phyloP scores from a whole-genome alignment of 2,329 filamentous ascomycete species.

The Arachnomyces sp. region DNA sequence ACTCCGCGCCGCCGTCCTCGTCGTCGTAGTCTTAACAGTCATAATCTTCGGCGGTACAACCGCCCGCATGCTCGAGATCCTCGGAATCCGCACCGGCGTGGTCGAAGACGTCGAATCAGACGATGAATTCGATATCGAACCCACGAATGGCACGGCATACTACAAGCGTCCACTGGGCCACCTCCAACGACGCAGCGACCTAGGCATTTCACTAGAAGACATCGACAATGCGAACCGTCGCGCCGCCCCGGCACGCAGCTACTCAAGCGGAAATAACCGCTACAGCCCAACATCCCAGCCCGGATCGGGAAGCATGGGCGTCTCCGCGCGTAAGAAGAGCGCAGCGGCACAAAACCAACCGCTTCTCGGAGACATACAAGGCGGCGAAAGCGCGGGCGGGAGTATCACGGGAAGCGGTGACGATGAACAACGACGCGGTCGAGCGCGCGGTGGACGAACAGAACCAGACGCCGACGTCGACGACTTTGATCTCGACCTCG shows the following conservation, averaged over 20 bases:
- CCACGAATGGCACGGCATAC: slow-evolving; percentile 62
- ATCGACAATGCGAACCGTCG: slow-evolving; percentile 34
- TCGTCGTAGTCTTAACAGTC: slow-evolving; percentile 93
- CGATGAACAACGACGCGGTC: slow-evolving; percentile 26
- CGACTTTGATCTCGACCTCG: slow-evolving; percentile 33
- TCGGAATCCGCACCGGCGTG: slow-evolving; percentile 92
- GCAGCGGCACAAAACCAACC: slow-evolving; percentile 45
- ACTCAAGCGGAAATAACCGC: slow-evolving; percentile 51
- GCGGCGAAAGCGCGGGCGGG: slow-evolving; percentile 36
- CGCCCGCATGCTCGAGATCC: slow-evolving; percentile 91
- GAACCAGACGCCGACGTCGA: slow-evolving; percentile 23
- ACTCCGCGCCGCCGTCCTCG: slow-evolving; percentile 86
- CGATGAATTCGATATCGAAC: slow-evolving; percentile 96
- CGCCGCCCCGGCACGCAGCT: slow-evolving; percentile 35
- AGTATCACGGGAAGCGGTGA: slow-evolving; percentile 39
- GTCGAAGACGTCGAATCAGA: slow-evolving; percentile 96
- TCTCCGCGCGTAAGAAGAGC: slow-evolving; percentile 42
- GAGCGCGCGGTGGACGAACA: slow-evolving; percentile 29
- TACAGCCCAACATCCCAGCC: slow-evolving; percentile 40
- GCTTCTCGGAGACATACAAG: slow-evolving; percentile 36
- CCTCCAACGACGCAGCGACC: slow-evolving; percentile 55
- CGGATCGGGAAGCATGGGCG: slow-evolving; percentile 22
- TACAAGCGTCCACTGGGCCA: slow-evolving; percentile 78
- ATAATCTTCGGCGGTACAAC: slow-evolving; percentile 99
- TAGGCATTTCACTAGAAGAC: slow-evolving; percentile 48